Base-by-base conservation (phyloP, 768 basidiomycete species). In the Collybia mongolica region DNA sequence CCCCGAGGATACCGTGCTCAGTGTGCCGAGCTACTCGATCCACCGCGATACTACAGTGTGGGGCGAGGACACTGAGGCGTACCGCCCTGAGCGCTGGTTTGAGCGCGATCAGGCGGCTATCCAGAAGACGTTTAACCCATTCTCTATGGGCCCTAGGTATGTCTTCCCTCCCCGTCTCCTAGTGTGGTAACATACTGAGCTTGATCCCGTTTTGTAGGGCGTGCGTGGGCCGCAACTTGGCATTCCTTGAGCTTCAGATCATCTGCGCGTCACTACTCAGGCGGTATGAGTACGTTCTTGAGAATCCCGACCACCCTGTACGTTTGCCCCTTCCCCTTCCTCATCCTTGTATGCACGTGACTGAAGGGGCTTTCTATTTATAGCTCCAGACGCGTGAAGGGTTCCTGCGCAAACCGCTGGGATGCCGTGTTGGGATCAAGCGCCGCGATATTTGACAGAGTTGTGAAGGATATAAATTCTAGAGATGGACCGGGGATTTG, bases 201-300 rank as follows among this genome's bases (percentile, higher is more conserved):
- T 14, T 37, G 7, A 11, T 32, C 32, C 4, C 24, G 24, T 26
- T 7, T 26, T 26, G 24, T 54, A 88, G 91, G 41, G 87, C 83
- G 14, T 95, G 93, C 62, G 89, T 95, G 17, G 92, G 92, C 7
- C 78, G 85, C 39, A 93, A 94, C 61, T 70, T 92, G 37, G 92
- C 92, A 2, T 80, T 73, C 54, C 72, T 94, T 72, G 90, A 94
- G 63, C 63, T 95, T 18, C 74, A 84, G 60, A 77, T 93, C 47
- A 93, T 96, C 60, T 68, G 92, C 39, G 80, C 88, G n/a, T 89
- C 89, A 2, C 79, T 94, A 56, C 67, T 91, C 63, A 77, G 87
- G 22, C 77, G 87, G 37, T 95, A 85, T 60, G 77, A 90, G 46
- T 32, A 32, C 24, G 80, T 92, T 3, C 72, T 92, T 17, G 78